Base-by-base conservation (phyloP, 2,329 filamentous ascomycete genomes). In the Phoma herbarum region DNA sequence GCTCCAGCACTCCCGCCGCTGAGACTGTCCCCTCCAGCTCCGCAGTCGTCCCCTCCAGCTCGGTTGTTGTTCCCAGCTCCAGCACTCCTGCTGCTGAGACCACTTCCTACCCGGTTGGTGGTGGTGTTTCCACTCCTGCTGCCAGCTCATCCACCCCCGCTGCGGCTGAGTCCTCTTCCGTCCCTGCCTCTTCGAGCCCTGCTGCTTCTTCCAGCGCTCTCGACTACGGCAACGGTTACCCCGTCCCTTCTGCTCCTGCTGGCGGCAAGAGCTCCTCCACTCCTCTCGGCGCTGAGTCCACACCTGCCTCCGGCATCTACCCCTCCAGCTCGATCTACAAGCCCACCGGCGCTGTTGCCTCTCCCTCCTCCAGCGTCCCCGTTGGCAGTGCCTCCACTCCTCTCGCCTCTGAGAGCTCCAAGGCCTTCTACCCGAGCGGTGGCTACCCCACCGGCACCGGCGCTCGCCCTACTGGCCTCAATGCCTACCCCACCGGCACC, bases 391-490 rank as follows among this genome's bases (percentile, higher is more conserved):
- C 42, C 9, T 55, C 51, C 10, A 42, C 41, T 52, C 57, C 57
- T 35, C 51, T 55, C 42, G 57, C 57, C 12, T 46, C 57, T 41
- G 56, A 59, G 56, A 26, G 20, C 14, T 54, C 51, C 50, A 45
- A 18, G 35, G 35, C 35, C 37, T 63, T 60, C 62, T 58, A 54
- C 59, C 51, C 52, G 42, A 52, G 52, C 59, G 58, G 59, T 10
- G 58, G 59, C 16, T 62, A 64, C 65, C 69, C 69, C 42, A 68
- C 64, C 12, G 70, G 69, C 63, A 68, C 63, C 43, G 63, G 79
- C 25, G 77, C 81, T 57, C 54, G 82, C 62, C 76, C 83, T 25
- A 61, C 62, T 41, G 60, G 49, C 41, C 29, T 59, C 41, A 54
- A 39, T 33, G 56, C 45, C 46, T 58, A 28, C 49, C 56, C 56